Evolutionary conservation across 164 flowering plant species (phyloP), one percentile per base, ranked within the genome.

Genomic region (Magnolia sinica): DNA sequence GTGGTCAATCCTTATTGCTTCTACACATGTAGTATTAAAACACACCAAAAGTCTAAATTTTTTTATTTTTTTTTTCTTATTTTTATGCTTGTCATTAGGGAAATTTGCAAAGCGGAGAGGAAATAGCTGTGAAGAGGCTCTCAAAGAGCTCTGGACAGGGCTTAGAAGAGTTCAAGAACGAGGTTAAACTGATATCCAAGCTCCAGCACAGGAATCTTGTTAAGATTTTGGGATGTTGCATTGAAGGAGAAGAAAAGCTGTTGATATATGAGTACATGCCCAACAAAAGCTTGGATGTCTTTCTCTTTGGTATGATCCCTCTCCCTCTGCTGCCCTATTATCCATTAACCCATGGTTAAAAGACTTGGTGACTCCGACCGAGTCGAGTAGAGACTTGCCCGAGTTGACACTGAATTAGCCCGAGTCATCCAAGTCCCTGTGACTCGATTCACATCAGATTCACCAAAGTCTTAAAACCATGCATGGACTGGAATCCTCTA

Each of bases 41-140:
- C 27, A 24, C 29, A 27, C 29, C 29, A 27, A 27, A 27, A 27
- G 2, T 27, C 29, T 2, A 27, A 27, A 1, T 27, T 27, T 27
- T 27, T 27, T 24, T 24, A 2, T 5, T 1, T 31, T 37, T 37
- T 24, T 0, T 24, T 24, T 24, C 0, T 27, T 27, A 27, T 27
- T 27, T 27, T 1, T 27, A 27, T 27, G 29, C 29, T 1, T 27
- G 29, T 27, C 29, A 27, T 27, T 27, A 27, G 29, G 29, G 29
- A 27, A 77, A n/a, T 64, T 77, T 87, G 1, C 70, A 19, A 1
- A 73, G 82, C 70, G 87, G 84, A 2, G 70, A 73, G 49, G 81
- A 82, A 67, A 72, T 87, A 55, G 89, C 90, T 4, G 88, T 88
- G 7, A 88, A 88, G 76, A 80, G 87, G 79, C 84, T 88, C 4